Base-by-base conservation (phyloP, 495 filamentous ascomycete genomes). In the Mycothermus thermophilus region DNA sequence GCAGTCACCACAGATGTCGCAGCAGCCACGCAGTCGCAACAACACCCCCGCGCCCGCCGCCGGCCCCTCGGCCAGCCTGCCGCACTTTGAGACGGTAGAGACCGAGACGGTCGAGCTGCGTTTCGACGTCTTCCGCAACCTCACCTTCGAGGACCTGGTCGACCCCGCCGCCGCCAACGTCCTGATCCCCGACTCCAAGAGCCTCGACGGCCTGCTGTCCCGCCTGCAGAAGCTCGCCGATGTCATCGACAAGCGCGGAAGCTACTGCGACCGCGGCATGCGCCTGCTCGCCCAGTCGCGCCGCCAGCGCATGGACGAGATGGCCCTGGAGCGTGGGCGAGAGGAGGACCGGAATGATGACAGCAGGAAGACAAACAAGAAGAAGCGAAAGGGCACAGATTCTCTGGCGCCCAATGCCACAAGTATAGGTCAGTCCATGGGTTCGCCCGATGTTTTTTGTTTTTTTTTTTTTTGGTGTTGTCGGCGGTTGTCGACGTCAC, bases 1-100 rank as follows among this genome's bases (percentile, higher is more conserved):
- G 19, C 46, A 48, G 40, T n/a, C n/a, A n/a, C n/a, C n/a, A n/a
- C n/a, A n/a, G n/a, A 80, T 82, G 42, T 75, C 54, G 31, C 51
- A 53, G 19, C 50, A 51, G 41, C 82, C 82, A 47, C 76, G 78
- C 36, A 88, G 82, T 50, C 79, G 84, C 46, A 88, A 90, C 57
- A 86, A 83, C 8, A 93, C 84, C 3, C 84, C 84, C 24, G 80
- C 79, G 25, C 72, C 65, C 43, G 62, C 66, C 11, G 22, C 6
- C 22, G 11, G 6, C 22, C 22, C 22, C 6, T 11, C 22, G 6
- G 54, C 66, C 40, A 62, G 57, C 20, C 57, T 70, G 34, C 62
- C 64, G 9, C 64, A 71, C 15, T 54, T 69, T 34, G 66, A 76
- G 15, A 60, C 66, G 20, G 67, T 75, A 42, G 71, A 79, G 32